Percentiles rank a stretch among this genome's conserved stretches.
These are phyloP conservation scores for Mycocentrospora acerina DNA, from an alignment of 2,329 filamentous ascomycete species.

Conservation along the genomic window DNA sequence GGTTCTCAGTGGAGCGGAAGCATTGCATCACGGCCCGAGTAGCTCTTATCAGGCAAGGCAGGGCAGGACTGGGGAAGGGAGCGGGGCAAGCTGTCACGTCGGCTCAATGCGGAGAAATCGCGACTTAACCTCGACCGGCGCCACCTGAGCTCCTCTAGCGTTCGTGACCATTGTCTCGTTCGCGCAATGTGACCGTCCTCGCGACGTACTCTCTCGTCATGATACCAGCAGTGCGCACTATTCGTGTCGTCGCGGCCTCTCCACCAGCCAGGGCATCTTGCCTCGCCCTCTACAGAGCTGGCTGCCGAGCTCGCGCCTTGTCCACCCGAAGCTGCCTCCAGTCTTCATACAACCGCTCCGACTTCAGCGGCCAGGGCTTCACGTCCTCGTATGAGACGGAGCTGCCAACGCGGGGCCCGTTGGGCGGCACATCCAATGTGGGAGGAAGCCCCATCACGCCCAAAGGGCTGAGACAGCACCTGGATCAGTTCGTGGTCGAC, in stretches of 20 bases:
- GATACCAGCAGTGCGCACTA: constrained; percentile 16
- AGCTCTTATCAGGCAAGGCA: background rate
- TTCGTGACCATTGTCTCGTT: constrained; percentile 13
- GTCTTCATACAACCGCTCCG: constrained; percentile 59
- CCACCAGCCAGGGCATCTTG: constrained; percentile 47
- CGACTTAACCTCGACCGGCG: constrained; percentile 15
- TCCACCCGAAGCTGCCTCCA: constrained; percentile 36
- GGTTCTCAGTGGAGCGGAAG: background rate
- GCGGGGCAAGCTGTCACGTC: constrained; percentile 18
- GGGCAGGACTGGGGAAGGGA: constrained; percentile 1
- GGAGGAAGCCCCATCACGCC: constrained; percentile 63
- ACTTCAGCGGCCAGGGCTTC: constrained; percentile 64
- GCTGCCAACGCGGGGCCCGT: constrained; percentile 62
- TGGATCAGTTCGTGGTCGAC: constrained; percentile 95
- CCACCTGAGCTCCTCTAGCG: constrained; percentile 6
- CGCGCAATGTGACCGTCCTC: constrained; percentile 17
- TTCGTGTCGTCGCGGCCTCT: constrained; percentile 35
- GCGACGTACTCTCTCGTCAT: constrained; percentile 17
- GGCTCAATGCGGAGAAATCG: constrained; percentile 28
- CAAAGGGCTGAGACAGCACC: constrained; percentile 75
- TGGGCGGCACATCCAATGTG: constrained; percentile 59
- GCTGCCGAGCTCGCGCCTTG: constrained; percentile 33
- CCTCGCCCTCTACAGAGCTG: constrained; percentile 35
- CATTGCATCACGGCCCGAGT: constrained; percentile 4
- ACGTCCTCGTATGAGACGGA: constrained; percentile 65